Base-by-base conservation (phyloP, 108 stramenopile genomes). In the Chaetoceros tenuissimus region DNA sequence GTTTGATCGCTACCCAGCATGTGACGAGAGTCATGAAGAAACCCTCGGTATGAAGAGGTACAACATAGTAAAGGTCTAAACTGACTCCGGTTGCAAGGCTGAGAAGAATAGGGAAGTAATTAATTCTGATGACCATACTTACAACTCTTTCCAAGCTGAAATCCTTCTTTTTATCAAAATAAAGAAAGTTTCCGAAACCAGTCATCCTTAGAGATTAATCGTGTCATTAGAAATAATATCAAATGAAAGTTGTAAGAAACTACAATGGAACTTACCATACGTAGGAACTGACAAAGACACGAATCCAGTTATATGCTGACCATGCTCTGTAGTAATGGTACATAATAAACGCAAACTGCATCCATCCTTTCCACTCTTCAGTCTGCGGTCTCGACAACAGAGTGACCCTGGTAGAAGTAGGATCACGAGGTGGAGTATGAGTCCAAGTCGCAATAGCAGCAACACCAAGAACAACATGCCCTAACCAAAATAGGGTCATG, bases 331-430 rank as follows among this genome's bases (percentile, higher is more conserved):
- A 94, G 68, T 96, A 96, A 68, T 96, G 95, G 72, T 96, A 96
- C 70, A 84, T 69, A 19, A 87, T 75, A 57, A 86, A 92, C 49
- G 82, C 84, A 49, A 46, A 72, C 77, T 96, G 95, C 95, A 96
- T 96, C 95, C 95, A 96, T 27, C 95, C 95, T 66, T 96, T 96
- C 95, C 95, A 96, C 64, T 96, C 95, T 69, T 84, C 82, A 25
- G 82, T 84, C 61, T 84, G 82, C 51, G 74, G 64, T 48, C 82
- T 71, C 3, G 66, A 66, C 56, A 84, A 60, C 18, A 78, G 52
- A 17, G 75, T 53, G n/a, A 84, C 74, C 1, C 79, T 71, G 19
- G 71, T 23, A 20, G 66, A 53, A 18, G 69, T 65, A 23, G 63
- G 69, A 13, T 51, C 44, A 40, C 34, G 34, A 40, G 34, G 34